A percentile compares a stretch with the other conserved stretches of the same genome.
Conservation (phyloP, 148 eudicot genomes). For the Suaeda aralocaspica region DNA sequence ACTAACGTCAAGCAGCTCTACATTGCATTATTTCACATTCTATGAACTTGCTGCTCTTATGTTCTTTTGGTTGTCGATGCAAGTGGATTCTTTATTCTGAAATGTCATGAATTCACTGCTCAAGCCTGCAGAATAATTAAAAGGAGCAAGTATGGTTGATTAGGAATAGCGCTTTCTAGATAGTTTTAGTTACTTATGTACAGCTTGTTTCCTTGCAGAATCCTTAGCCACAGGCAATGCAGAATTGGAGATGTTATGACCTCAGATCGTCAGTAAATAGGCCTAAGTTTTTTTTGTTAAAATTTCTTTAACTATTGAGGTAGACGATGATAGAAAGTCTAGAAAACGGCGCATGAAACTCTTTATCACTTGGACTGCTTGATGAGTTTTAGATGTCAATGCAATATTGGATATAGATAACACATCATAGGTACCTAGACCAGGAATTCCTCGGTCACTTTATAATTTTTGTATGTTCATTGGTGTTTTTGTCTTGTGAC, state of each 20-base stretch:
- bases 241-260: constrained; percentile 31
- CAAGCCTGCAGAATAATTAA: constrained; percentile 2
- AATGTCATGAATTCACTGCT: not conserved
- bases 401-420: constrained; percentile 23
- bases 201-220: constrained; percentile 50
- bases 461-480: constrained; percentile 26
- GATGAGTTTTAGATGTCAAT: constrained; percentile 17
- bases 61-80: not conserved
- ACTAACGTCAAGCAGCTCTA: constrained; percentile 4
- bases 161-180: constrained; percentile 10
- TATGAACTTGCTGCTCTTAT: not conserved
- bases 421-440: constrained; percentile 19
- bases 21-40: not conserved
- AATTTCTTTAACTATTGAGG: constrained; percentile 5
- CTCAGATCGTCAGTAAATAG: constrained; percentile 27
- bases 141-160: not conserved
- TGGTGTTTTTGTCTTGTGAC: constrained; percentile 14
- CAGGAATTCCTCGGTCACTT: constrained; percentile 29
- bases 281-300: constrained; percentile 1
- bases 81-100: constrained; percentile 5
- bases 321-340: constrained; percentile 22
- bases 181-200: constrained; percentile 22
- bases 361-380: constrained; percentile 32
- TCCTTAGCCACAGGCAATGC: constrained; percentile 27
- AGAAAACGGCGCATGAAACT: constrained; percentile 33